Percentiles rank a stretch among this genome's conserved stretches.
These are phyloP conservation scores for Chaetomiaceae sp. DNA, from an alignment of 2,329 filamentous ascomycete species.

Conservation along the genomic window DNA sequence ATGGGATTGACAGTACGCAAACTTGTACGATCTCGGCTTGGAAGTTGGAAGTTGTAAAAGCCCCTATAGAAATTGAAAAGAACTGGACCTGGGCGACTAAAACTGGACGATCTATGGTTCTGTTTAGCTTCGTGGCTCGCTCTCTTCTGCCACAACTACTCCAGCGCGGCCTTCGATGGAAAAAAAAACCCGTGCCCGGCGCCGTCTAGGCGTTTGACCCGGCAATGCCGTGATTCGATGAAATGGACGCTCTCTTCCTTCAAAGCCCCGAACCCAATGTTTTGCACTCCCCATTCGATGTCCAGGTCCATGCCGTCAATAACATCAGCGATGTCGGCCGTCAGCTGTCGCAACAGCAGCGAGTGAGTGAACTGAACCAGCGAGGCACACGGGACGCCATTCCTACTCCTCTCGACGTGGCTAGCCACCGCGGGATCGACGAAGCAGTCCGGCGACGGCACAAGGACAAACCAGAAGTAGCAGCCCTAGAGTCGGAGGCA, in stretches of 20 bases:
- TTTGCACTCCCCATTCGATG: neutral
- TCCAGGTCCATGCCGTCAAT: conserved; percentile 9
- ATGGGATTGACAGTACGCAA: too few relatives aligned
- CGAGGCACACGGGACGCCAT: conserved; percentile 4
- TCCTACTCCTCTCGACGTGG: conserved; percentile 4
- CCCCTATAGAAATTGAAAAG: too few relatives aligned
- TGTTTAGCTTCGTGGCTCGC: too few relatives aligned
- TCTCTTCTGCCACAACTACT: too few relatives aligned
- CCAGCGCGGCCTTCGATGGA: too few relatives aligned
- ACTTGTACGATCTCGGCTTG: too few relatives aligned
- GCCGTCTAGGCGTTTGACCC: neutral
- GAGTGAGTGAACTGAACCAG: conserved; percentile 4
- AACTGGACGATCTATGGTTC: too few relatives aligned
- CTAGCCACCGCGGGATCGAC: neutral
- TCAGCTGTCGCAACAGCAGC: neutral
- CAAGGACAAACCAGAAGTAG: conserved; percentile 5
- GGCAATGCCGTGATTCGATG: neutral
- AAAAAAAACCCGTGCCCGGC: too few relatives aligned
- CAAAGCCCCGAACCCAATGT: neutral
- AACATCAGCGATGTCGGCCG: neutral
- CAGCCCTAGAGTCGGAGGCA: conserved; percentile 4
- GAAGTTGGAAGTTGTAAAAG: too few relatives aligned
- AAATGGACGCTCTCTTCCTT: conserved; percentile 1
- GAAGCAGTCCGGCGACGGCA: conserved; percentile 1
- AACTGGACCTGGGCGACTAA: too few relatives aligned